Conservation (phyloP, 352 stramenopile genomes). For the Phytophthora sojae region DNA sequence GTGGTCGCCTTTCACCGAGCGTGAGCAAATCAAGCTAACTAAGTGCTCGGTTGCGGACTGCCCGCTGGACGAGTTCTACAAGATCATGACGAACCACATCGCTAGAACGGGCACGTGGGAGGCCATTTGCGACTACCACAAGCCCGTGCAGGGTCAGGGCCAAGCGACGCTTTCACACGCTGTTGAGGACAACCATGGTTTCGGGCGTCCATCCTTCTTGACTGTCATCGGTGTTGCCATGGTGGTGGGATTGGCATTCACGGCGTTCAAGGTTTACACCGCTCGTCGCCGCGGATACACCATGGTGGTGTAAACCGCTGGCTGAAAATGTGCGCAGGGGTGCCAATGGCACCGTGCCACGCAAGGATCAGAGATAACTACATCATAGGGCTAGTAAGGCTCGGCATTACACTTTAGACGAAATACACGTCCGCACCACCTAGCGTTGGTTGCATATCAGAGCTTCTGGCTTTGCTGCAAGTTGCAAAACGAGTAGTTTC, state of each 20-base stretch:
- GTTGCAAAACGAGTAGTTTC: background rate
- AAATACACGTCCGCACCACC: conserved; percentile 7
- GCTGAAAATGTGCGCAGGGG: background rate
- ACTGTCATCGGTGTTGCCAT: conserved; percentile 57
- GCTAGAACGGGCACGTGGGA: conserved; percentile 79
- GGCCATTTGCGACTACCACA: conserved; percentile 81
- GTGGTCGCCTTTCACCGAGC: conserved; percentile 73
- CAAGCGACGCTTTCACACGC: conserved; percentile 11
- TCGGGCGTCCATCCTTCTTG: conserved; percentile 41
- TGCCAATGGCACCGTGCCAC: background rate
- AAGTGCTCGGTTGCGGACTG: conserved; percentile 84
- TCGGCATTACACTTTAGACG: conserved; percentile 22
- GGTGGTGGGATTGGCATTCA: conserved; percentile 53
- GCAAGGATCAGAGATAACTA: background rate
- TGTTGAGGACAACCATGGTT: conserved; percentile 17
- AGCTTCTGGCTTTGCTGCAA: background rate
- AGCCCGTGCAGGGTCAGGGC: conserved; percentile 26
- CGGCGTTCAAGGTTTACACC: conserved; percentile 60
- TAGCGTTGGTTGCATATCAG: background rate
- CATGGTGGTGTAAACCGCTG: conserved; percentile 36
- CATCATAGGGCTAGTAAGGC: conserved; percentile 1
- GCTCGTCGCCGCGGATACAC: conserved; percentile 63
- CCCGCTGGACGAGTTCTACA: conserved; percentile 75
- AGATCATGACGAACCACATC: conserved; percentile 78
- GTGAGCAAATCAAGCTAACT: conserved; percentile 73